Evolutionary conservation across 441 rosid species (phyloP), one percentile per base, ranked within the genome.

Genomic region (Cnidoscolus chayamansa): DNA sequence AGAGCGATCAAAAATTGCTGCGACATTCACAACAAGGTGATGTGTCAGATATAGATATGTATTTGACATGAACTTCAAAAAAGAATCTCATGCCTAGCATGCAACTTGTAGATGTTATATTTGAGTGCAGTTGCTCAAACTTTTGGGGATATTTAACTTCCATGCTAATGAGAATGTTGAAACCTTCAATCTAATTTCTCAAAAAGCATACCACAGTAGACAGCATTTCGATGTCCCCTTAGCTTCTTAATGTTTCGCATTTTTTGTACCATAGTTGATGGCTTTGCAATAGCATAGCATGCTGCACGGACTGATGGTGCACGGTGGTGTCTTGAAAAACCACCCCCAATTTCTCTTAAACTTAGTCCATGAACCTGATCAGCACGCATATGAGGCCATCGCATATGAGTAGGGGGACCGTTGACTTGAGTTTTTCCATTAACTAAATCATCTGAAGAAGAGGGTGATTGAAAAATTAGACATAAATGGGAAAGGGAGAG

Each of bases 291-390:
- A 74, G 85, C 87, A 84, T 92, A 90, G 80, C 98, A 89, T 74
- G 98, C 93, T 62, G 96, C 92, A 73, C 87, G 98, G 81, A 88
- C 79, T 76, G 98, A 90, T 67, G 99, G 99, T 70, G 98, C 91
- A 56, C 98, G 97, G 71, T 92, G 97, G 80, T 96, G 98, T 78
- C 92, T 89, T 71, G 90, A 72, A 83, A 94, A 96, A 81, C 99
- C 99, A 81, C 99, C 99, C 68, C 99, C 98, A 72, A 96, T 88
- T 87, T 96, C 99, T 80, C 99, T 92, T 86, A 96, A 87, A 80
- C 86, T 77, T 66, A 96, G 81, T 67, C 95, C 99, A 75, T 81
- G 94, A 76, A 94, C 92, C 84, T 94, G 99, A 85, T 94, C 95
- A 72, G 90, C 92, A 70, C 72, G 90, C 80, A 80, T 85, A 80